Base-by-base conservation (phyloP, 139 green algal genomes). In the Chlamydomonas urium region DNA sequence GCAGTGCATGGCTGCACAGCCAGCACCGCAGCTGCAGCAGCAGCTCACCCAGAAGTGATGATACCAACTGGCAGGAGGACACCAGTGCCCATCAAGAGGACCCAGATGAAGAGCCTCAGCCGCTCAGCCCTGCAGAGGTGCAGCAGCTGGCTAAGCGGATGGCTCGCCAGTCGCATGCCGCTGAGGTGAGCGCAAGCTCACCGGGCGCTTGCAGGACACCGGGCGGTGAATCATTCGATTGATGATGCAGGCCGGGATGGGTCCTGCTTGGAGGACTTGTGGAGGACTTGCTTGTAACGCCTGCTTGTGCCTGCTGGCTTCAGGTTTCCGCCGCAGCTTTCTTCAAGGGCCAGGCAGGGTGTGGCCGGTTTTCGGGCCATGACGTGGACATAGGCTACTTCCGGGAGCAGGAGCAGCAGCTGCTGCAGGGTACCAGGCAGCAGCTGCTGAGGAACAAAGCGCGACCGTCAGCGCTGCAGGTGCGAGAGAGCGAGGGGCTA, bases 161-260 rank as follows among this genome's bases (percentile, higher is more conserved):
- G 4, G 60, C 60, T 23, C 32, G 60, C 19, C 60, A 67, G 29
- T 14, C 60, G 26, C 60, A 47, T 45, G 60, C 60, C 17, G 60
- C 60, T 45, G 60, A 67, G 29, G 60, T 67, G 32, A 42, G 60
- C 10, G 53, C 42, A 50, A 50, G 42, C 42, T 50, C 42, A 50
- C 42, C 14, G 8, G 42, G 14, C 42, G 14, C 14, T 50, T 14
- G 10, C 42, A 50, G 14, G 8, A 14, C 42, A 50, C 14, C 42
- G 10, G 14, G 10, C 14, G 42, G 42, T 50, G 42, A 50, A 14
- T 8, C 14, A 50, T 50, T 24, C 10, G 42, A 50, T 8, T 50
- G 42, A 50, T 24, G 42, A 8, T 24, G 42, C 42, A 8, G 14
- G n/a, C n/a, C 42, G 42, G 42, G 14, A 50, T 50, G 42, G 8